Evolutionary conservation across 176 grass and related monocot genomes (phyloP), one percentile per base, ranked within the genome.

Genomic region (Alloteropsis semialata): DNA sequence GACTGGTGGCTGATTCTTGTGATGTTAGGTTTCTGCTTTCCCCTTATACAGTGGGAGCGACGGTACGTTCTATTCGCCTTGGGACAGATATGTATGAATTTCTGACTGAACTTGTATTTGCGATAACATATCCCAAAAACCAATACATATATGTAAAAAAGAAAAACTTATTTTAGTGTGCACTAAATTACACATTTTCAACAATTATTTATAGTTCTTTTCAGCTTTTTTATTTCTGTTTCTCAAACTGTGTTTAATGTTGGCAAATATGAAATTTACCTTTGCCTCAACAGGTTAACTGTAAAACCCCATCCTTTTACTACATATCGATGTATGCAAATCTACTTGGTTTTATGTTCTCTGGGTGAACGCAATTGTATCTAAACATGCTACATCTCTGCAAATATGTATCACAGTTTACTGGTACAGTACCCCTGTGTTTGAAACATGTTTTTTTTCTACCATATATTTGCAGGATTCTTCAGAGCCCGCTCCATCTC

Each of bases 11-110:
- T 37, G 12, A 12, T 33, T 75, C 72, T 45, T 72, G 46, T 53
- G 69, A 5, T 81, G 72, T 57, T 59, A 99, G 93, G 87, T 93
- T 78, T 65, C 65, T 92, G 19, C 76, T 91, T 95, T 48, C 88
- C 44, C 81, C 83, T 61, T 93, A 83, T 60, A 89, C 82, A 74
- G 32, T 85, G 79, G 83, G 89, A 77, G 55, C 89, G 70, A 77
- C 21, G 89, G 96, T 99, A 89, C 3, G 88, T 62, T 82, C 70
- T 41, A 38, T 82, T 68, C 21, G 11, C 87, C 78, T 76, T 45
- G 13, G 61, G 24, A 38, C 29, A 85, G 25, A 21, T 22, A 48
- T 58, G 15, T 44, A 43, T 37, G 32, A 14, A 69, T 81, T 42
- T 76, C 19, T 63, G 28, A 17, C 10, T 28, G 33, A 33, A 17